These are phyloP conservation scores for Drechslerella dactyloides DNA, from an alignment of 2,329 filamentous ascomycete genomes.

Conservation along the genomic window DNA sequence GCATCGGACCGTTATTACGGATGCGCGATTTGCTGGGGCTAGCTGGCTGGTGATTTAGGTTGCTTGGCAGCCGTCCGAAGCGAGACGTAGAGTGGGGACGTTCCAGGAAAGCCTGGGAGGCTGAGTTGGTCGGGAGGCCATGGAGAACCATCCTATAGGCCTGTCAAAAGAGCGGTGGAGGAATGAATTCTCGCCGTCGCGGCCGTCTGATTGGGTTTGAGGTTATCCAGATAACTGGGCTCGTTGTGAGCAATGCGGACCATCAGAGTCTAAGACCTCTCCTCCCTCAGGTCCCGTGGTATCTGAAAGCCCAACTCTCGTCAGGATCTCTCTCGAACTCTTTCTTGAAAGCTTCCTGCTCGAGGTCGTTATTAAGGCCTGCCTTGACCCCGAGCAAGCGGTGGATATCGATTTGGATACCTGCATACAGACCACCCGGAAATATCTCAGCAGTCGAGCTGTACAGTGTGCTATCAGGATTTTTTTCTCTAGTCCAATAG, in stretches of 20 bases:
- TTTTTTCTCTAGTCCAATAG: neutral
- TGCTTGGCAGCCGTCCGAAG: constrained; percentile 48
- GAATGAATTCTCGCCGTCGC: constrained; percentile 19
- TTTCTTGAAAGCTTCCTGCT: neutral
- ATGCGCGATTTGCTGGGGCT: neutral
- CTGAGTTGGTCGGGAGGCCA: constrained; percentile 48
- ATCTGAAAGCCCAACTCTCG: constrained; percentile 2
- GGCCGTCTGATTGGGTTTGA: neutral
- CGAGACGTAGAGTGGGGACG: constrained; percentile 48
- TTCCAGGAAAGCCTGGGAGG: constrained; percentile 42
- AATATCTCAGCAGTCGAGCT: neutral
- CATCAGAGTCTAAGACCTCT: constrained; percentile 9
- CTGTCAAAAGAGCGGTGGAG: constrained; percentile 27
- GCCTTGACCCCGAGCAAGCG: neutral
- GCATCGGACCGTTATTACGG: neutral
- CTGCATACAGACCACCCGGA: too few relatives aligned
- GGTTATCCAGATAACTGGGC: neutral
- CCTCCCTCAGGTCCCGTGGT: too few relatives aligned
- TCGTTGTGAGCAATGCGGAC: constrained; percentile 33
- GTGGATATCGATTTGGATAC: neutral
- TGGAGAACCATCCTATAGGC: constrained; percentile 42
- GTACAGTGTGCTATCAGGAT: neutral
- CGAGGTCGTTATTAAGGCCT: neutral
- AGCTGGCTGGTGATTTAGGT: neutral
- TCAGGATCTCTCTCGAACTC: constrained; percentile 25